Conservation (phyloP, 2,329 filamentous ascomycete species). For the Xylaria sp. region DNA sequence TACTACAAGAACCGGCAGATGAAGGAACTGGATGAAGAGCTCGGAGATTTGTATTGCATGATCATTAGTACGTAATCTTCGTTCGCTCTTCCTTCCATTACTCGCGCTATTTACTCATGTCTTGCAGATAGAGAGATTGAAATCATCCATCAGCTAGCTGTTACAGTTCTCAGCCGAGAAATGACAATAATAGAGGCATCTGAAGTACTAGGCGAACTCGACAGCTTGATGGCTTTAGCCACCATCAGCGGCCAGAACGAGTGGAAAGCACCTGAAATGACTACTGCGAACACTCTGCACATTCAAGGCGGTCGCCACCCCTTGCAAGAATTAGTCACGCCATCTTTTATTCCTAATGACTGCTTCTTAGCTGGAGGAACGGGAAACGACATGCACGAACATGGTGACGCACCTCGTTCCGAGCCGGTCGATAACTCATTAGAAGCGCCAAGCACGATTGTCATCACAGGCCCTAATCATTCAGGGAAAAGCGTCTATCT, state of each 20-base stretch:
- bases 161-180: slow-evolving; percentile 72
- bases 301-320: slow-evolving; percentile 85
- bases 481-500: slow-evolving; percentile 96
- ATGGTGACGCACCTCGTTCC: slow-evolving; percentile 1
- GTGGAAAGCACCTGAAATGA: slow-evolving; percentile 73
- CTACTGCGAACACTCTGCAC: slow-evolving; percentile 69
- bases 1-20: slow-evolving; percentile 91
- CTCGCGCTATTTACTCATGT: slow-evolving; percentile 18
- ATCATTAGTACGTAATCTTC: slow-evolving; percentile 72
- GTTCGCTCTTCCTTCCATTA: slow-evolving; percentile 35
- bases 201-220: slow-evolving; percentile 83
- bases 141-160: slow-evolving; percentile 78
- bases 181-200: slow-evolving; percentile 71
- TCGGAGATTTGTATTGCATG: slow-evolving; percentile 83
- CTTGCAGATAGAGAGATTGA: slow-evolving; percentile 81
- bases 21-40: slow-evolving; percentile 77
- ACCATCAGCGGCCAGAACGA: slow-evolving; percentile 77
- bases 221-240: slow-evolving; percentile 82
- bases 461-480: slow-evolving; percentile 93
- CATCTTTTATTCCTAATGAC: slow-evolving; percentile 83
- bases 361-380: slow-evolving; percentile 70
- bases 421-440: slow-evolving; percentile 18
- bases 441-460: slow-evolving; percentile 67
- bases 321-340: slow-evolving; percentile 82
- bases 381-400: slow-evolving; percentile 38